These are phyloP conservation scores for Saccharomyces hybrid DNA, from an alignment of 1,139 yeast species.

Conservation along the genomic window DNA sequence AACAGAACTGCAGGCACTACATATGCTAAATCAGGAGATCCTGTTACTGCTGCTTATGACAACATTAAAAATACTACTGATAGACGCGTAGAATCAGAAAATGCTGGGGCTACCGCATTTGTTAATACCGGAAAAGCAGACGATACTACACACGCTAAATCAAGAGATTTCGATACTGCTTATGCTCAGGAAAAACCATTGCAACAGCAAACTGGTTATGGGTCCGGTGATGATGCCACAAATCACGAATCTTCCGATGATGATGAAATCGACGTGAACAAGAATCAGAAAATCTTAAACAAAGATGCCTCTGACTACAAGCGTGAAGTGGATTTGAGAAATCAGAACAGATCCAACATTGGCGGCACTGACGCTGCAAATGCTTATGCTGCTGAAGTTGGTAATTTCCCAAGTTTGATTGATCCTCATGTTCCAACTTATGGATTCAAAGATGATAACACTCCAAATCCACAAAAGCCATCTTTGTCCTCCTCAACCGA, in stretches of 20 bases:
- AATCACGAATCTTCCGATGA: not conserved
- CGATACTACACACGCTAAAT: not conserved
- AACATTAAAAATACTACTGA: not conserved
- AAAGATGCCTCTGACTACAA: not conserved
- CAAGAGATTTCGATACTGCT: not conserved
- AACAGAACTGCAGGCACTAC: not conserved
- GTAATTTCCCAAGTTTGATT: conserved; percentile 21
- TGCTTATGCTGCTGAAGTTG: conserved; percentile 10
- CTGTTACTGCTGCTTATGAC: not conserved
- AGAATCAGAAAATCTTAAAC: not conserved
- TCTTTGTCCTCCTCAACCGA: not conserved
- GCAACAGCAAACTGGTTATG: not conserved
- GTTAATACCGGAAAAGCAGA: not conserved
- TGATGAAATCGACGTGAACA: not conserved
- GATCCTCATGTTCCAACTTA: conserved; percentile 22
- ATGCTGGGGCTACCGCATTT: too few relatives aligned
- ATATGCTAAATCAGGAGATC: not conserved
- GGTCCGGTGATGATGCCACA: not conserved
- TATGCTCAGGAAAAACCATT: not conserved
- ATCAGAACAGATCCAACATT: conserved; percentile 2
- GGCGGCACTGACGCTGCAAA: conserved; percentile 6
- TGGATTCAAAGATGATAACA: conserved; percentile 8
- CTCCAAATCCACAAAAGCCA: not conserved
- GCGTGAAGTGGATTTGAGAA: not conserved
- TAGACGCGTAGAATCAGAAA: not conserved